Evolutionary conservation across 2,329 filamentous ascomycete species (phyloP).

Genomic region (Exophiala spinifera): DNA sequence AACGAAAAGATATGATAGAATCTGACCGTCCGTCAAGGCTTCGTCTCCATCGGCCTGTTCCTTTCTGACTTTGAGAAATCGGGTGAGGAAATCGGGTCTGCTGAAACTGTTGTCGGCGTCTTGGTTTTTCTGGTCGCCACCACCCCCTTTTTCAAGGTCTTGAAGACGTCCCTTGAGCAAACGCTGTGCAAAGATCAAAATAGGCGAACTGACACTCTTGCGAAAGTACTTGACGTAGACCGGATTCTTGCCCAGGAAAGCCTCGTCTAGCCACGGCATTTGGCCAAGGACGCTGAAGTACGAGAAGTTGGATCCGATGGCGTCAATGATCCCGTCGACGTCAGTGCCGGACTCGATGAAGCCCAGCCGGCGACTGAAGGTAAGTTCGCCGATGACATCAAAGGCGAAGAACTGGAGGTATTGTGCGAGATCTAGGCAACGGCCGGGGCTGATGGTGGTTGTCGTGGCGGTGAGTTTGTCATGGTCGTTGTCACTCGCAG

Average conservation of each 20-base stretch:
- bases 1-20: slow-evolving; percentile 26
- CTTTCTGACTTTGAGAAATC: slow-evolving; percentile 27
- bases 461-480: too few relatives aligned
- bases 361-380: slow-evolving; percentile 35
- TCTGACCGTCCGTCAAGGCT: slow-evolving; percentile 21
- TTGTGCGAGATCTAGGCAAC: slow-evolving; percentile 30
- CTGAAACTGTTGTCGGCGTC: slow-evolving; percentile 5
- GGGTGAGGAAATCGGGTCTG: slow-evolving; percentile 28
- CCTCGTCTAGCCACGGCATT: slow-evolving; percentile 38
- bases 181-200: slow-evolving; percentile 22
- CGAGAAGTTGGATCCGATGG: slow-evolving; percentile 32
- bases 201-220: slow-evolving; percentile 23
- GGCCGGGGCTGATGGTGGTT: too few relatives aligned
- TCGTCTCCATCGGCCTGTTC: slow-evolving; percentile 15
- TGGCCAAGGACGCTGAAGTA: slow-evolving; percentile 33
- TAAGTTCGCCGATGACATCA: slow-evolving; percentile 39
- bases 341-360: slow-evolving; percentile 36
- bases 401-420: slow-evolving; percentile 39
- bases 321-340: slow-evolving; percentile 34
- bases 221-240: slow-evolving; percentile 27
- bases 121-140: slow-evolving; percentile 8
- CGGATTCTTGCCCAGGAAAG: slow-evolving; percentile 36
- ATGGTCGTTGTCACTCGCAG: too few relatives aligned
- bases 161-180: slow-evolving; percentile 23
- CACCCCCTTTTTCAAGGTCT: slow-evolving; percentile 9